These are phyloP conservation scores for Pseudoperonospora humuli DNA, from an alignment of 352 stramenopile species.

Conservation along the genomic window DNA sequence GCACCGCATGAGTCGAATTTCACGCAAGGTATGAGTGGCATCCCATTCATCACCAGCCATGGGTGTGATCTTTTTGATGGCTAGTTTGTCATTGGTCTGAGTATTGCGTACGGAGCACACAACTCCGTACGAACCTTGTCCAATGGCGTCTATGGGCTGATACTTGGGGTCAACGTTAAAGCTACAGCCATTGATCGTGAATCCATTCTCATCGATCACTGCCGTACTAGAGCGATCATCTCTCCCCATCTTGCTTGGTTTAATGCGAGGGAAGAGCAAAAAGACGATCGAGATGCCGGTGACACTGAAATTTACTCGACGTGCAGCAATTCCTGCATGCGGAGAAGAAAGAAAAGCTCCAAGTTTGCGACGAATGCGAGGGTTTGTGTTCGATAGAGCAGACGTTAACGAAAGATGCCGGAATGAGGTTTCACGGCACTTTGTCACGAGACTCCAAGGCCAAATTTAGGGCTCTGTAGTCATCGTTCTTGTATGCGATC, in stretches of 20 bases:
- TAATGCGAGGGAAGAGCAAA: too few species aligned
- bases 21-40: constrained; percentile 84
- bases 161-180: constrained; percentile 83
- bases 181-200: constrained; percentile 76
- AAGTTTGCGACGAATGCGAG: too few species aligned
- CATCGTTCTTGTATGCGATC: too few species aligned
- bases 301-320: too few species aligned
- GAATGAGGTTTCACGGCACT: too few species aligned
- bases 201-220: constrained; percentile 64
- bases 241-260: constrained; percentile 37
- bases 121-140: constrained; percentile 91
- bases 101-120: constrained; percentile 85
- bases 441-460: too few species aligned
- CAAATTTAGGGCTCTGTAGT: too few species aligned
- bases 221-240: constrained; percentile 45
- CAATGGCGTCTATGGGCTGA: constrained; percentile 79
- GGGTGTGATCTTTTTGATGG: constrained; percentile 90
- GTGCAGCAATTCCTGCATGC: too few species aligned
- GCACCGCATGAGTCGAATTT: constrained; percentile 87
- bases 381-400: too few species aligned
- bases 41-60: constrained; percentile 88
- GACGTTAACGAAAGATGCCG: too few species aligned
- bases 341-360: too few species aligned
- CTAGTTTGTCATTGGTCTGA: constrained; percentile 73
- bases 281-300: too few species aligned